phyloP scores from a whole-genome alignment of 2,329 filamentous ascomycete genomes.

The Fusarium siculi region DNA sequence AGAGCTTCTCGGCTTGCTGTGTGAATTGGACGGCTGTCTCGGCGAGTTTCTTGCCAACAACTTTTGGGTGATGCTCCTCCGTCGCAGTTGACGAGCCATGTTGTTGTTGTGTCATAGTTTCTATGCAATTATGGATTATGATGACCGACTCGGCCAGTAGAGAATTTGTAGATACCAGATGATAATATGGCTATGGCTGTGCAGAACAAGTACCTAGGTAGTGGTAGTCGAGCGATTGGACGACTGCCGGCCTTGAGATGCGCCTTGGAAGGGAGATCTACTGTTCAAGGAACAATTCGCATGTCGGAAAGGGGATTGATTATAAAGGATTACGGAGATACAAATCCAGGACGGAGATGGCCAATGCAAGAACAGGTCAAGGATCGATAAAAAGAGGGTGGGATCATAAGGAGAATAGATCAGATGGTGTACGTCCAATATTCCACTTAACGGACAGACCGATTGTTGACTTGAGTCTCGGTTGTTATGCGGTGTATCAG shows the following conservation, averaged over 20 bases:
- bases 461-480: constrained; percentile 23
- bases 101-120: constrained; percentile 28
- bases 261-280: constrained; percentile 7
- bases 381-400: constrained; percentile 12
- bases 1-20: constrained; percentile 69
- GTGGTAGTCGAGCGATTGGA: not conserved
- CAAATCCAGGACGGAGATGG: constrained; percentile 9
- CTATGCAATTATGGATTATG: not conserved
- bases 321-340: not conserved
- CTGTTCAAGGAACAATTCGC: constrained; percentile 2
- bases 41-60: constrained; percentile 43
- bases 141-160: not conserved
- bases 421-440: constrained; percentile 28
- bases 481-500: constrained; percentile 31
- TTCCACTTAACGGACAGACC: constrained; percentile 4
- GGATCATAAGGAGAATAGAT: constrained; percentile 19
- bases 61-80: constrained; percentile 14
- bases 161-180: not conserved
- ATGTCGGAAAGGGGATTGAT: constrained; percentile 14
- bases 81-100: constrained; percentile 15
- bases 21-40: constrained; percentile 65
- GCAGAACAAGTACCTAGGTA: not conserved
- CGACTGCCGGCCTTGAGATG: not conserved
- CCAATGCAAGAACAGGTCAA: constrained; percentile 3
- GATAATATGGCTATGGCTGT: not conserved